Evolutionary conservation across 768 basidiomycete genomes (phyloP).

Genomic region (Kwoniella sp.): DNA sequence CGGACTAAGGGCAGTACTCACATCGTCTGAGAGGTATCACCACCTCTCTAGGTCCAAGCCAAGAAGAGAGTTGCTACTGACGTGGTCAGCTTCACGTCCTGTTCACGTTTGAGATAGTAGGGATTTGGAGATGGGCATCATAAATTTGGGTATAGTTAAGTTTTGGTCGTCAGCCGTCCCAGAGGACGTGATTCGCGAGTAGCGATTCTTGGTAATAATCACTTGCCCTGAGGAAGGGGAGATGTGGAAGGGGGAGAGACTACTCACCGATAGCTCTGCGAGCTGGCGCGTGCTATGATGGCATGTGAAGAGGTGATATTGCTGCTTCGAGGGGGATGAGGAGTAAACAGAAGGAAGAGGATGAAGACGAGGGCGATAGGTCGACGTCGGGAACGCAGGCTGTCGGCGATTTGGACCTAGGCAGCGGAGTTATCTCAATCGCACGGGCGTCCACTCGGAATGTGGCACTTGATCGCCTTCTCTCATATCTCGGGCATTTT

Average conservation of each 20-base stretch:
- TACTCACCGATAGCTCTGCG: constrained; percentile 5
- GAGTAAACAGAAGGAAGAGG: neutral
- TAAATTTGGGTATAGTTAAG: constrained; percentile 37
- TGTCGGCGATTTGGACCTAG: constrained; percentile 7
- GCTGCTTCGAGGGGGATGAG: neutral
- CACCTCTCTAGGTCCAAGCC: neutral
- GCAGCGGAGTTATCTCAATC: neutral
- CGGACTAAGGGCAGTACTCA: no score
- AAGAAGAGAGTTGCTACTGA: neutral
- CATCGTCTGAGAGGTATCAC: constrained; percentile 2
- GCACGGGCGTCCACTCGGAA: neutral
- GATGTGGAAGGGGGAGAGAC: neutral
- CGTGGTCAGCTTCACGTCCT: neutral
- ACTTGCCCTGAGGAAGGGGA: constrained; percentile 13
- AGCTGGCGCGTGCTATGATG: constrained; percentile 4
- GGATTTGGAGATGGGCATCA: neutral
- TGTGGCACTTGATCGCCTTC: constrained; percentile 8
- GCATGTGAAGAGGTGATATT: constrained; percentile 1
- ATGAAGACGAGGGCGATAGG: neutral
- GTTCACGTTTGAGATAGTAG: neutral
- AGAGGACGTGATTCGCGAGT: constrained; percentile 39
- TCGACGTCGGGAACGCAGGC: neutral
- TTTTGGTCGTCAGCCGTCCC: constrained; percentile 40
- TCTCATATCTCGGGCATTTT: no score
- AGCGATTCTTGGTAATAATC: constrained; percentile 48